Conservation (phyloP, 805 yeast species). For the Ogataea trehalophila region DNA sequence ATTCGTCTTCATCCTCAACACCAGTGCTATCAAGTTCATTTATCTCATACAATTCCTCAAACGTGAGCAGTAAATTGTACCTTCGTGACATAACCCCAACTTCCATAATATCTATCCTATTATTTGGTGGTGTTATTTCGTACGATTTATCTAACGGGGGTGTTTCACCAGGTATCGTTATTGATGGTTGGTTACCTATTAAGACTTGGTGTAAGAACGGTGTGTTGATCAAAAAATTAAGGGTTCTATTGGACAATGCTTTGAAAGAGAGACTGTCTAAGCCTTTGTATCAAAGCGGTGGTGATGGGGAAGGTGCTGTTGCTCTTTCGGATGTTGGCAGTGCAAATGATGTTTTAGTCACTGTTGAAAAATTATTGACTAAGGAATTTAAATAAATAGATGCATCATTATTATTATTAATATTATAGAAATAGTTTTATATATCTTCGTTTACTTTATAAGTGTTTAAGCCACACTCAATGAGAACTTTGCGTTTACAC, state of each 20-base stretch:
- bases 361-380: background rate
- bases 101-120: slow-evolving; percentile 60
- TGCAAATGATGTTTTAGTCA: slow-evolving; percentile 26
- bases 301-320: slow-evolving; percentile 24
- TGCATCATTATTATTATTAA: background rate
- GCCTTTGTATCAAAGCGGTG: slow-evolving; percentile 32
- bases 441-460: slow-evolving; percentile 38
- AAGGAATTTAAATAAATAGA: slow-evolving; percentile 10
- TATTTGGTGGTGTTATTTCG: slow-evolving; percentile 73
- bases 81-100: slow-evolving; percentile 79
- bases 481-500: slow-evolving; percentile 54
- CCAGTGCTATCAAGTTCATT: slow-evolving; percentile 48
- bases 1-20: slow-evolving; percentile 19
- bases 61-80: slow-evolving; percentile 59
- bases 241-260: slow-evolving; percentile 61
- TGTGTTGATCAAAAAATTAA: slow-evolving; percentile 68
- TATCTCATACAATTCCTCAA: slow-evolving; percentile 56
- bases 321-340: slow-evolving; percentile 35
- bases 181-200: slow-evolving; percentile 87
- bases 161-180: slow-evolving; percentile 75
- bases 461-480: slow-evolving; percentile 31
- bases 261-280: slow-evolving; percentile 56
- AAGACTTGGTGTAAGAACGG: slow-evolving; percentile 94
- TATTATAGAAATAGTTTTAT: background rate
- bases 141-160: slow-evolving; percentile 49